Evolutionary conservation across 2,329 filamentous ascomycete species (phyloP), one percentile per base, ranked within the genome.

Genomic region (Pyricularia pennisetigena): DNA sequence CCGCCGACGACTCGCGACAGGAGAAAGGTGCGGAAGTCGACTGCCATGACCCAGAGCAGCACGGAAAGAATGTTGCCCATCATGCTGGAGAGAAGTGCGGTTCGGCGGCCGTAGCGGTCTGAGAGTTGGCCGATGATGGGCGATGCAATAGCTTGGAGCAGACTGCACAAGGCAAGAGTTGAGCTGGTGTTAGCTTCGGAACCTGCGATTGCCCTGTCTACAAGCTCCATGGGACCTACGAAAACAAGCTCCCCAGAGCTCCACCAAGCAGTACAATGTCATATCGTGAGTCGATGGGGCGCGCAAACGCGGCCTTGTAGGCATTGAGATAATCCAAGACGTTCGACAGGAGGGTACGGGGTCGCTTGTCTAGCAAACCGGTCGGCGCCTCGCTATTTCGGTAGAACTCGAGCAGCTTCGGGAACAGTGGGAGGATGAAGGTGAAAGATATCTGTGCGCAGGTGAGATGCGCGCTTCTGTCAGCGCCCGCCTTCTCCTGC

Each of bases 181-280:
- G 26, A 7, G 32, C 3, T 30, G 26, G 16, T 24, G 64, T 69
- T 63, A 71, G 68, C 26, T 10, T 29, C 1, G 57, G 49, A 30
- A 57, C 23, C 35, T 62, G 28, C 16, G 41, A 8, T 9, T n/a
- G 20, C n/a, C 41, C 41, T 6, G 4, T 9, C 14, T n/a, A 6
- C 16, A n/a, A 54, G 20, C 41, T n/a, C 41, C 41, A 2, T 7
- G 12, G 41, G 14, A 72, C 83, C 70, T 74, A 86, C 83, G 86
- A 89, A 82, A 99, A 99, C 24, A 99, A 83, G 68, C 94, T 97
- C 71, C 95, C 95, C 29, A 99, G 83, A 26, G 94, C 95, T 65
- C 95, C 95, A 68, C 95, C 95, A 6, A 99, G 87, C 62, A 99
- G 86, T 29, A 99, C 94, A 73, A 98, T 97, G 77, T 99, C 95